Base-by-base conservation (phyloP, 768 basidiomycete genomes). In the Xerocomellus intermedius region DNA sequence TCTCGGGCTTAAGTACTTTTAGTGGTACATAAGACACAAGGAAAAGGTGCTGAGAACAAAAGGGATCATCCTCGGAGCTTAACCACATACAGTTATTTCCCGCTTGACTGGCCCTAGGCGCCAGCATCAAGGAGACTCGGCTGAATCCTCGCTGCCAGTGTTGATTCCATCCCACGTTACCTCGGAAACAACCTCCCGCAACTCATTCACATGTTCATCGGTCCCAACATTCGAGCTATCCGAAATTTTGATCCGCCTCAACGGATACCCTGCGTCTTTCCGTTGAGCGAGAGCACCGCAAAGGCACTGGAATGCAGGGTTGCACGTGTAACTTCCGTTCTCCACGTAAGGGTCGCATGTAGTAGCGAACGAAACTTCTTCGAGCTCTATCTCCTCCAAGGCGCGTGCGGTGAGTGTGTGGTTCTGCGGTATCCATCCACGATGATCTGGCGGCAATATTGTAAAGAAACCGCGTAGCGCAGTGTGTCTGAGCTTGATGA, bases 331-430 rank as follows among this genome's bases (percentile, higher is more conserved):
- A n/a, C n/a, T n/a, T n/a, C n/a, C n/a, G 3, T 2, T 17, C 8
- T 28, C 45, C 41, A 35, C 22, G 12, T 10, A 14, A 13, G 37
- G 30, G 22, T 3, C 14, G 22, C 45, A 48, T 10, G 16, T 22
- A 6, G 45, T 47, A n/a, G 45, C 30, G 38, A 53, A 48, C 28
- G 22, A 22, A 12, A 53, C 37, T n/a, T 47, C 26, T n/a, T 52
- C 36, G 5, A 45, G 36, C 36, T 45, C 42, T 37, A 45, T 45
- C 51, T 47, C 52, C 36, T 47, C 44, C 52, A 52, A 38, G 35
- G 36, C 16, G 21, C 43, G 43, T 22, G 52, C 37, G 16, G 37
- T 9, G 19, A 52, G n/a, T 4, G 8, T 3, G 32, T 39, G 43
- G 38, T 39, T 46, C 30, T 32, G 28, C 36, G 28, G 44, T 39